Conservation (phyloP, 345 rosid species). For the Salix purpurea region DNA sequence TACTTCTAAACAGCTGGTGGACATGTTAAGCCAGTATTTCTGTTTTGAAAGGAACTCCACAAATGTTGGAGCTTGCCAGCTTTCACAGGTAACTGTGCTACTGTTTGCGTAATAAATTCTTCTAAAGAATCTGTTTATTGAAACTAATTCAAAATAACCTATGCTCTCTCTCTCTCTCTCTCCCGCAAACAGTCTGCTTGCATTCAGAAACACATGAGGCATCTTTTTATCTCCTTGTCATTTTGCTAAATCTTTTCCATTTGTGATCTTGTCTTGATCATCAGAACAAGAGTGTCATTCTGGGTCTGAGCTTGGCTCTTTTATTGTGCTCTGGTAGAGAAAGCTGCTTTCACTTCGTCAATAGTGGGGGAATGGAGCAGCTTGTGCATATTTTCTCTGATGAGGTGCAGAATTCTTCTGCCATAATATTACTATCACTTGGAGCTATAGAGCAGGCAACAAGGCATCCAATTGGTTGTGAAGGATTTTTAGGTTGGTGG, state of each 20-base stretch:
- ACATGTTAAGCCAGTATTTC: constrained; percentile 43
- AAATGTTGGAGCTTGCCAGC: constrained; percentile 40
- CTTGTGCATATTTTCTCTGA: constrained; percentile 49
- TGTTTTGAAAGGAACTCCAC: constrained; percentile 40
- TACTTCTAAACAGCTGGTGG: constrained; percentile 67
- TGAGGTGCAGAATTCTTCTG: constrained; percentile 48
- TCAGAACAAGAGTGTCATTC: constrained; percentile 65
- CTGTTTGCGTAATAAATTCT: neutral
- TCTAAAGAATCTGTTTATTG: neutral
- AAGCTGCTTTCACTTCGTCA: constrained; percentile 90
- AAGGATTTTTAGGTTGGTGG: constrained; percentile 96
- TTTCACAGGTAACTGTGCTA: constrained; percentile 51
- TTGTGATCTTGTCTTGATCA: constrained; percentile 26
- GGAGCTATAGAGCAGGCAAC: constrained; percentile 93
- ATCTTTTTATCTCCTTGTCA: neutral
- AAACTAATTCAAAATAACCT: neutral
- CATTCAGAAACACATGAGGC: neutral
- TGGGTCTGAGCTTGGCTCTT: constrained; percentile 67
- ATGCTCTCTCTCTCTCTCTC: neutral
- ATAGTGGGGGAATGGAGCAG: constrained; percentile 73
- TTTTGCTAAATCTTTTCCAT: constrained; percentile 13
- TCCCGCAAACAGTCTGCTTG: neutral
- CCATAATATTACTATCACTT: constrained; percentile 53
- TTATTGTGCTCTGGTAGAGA: constrained; percentile 82
- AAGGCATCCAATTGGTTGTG: constrained; percentile 84